Conservation (phyloP, 805 yeast genomes). For the Lachancea quebecensis region DNA sequence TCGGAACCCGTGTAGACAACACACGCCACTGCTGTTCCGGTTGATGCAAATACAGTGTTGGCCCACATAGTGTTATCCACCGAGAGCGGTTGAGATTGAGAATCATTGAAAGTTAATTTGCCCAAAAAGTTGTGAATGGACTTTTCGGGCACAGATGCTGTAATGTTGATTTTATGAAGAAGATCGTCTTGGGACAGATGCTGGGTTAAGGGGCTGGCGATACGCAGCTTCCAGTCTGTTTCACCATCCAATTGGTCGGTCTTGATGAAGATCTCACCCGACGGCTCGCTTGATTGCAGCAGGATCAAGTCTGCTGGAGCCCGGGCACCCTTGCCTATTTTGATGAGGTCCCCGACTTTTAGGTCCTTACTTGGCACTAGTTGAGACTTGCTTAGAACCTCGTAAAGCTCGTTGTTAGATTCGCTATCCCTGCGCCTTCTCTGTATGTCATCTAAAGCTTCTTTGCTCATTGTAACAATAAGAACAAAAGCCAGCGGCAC, state of each 20-base stretch:
- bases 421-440: slow-evolving; percentile 87
- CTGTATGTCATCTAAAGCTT: slow-evolving; percentile 88
- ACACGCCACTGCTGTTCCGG: slow-evolving; percentile 81
- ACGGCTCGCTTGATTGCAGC: slow-evolving; percentile 70
- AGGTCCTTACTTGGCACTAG: slow-evolving; percentile 53
- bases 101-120: slow-evolving; percentile 51
- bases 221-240: slow-evolving; percentile 94
- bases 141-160: slow-evolving; percentile 76
- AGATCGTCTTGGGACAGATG: slow-evolving; percentile 43
- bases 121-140: slow-evolving; percentile 80
- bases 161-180: slow-evolving; percentile 44
- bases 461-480: slow-evolving; percentile 89
- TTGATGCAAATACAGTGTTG: slow-evolving; percentile 88
- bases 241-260: slow-evolving; percentile 99
- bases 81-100: slow-evolving; percentile 53
- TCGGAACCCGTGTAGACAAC: slow-evolving; percentile 86
- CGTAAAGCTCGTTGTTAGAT: slow-evolving; percentile 77
- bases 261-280: slow-evolving; percentile 87
- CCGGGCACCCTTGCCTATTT: slow-evolving; percentile 71
- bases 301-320: slow-evolving; percentile 91
- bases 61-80: slow-evolving; percentile 98
- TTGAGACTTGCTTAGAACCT: slow-evolving; percentile 47
- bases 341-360: slow-evolving; percentile 80
- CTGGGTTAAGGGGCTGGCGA: slow-evolving; percentile 73
- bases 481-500: slow-evolving; percentile 93